Base-by-base conservation (phyloP, 176 grass and related monocot genomes). In the Eragrostis curvula region DNA sequence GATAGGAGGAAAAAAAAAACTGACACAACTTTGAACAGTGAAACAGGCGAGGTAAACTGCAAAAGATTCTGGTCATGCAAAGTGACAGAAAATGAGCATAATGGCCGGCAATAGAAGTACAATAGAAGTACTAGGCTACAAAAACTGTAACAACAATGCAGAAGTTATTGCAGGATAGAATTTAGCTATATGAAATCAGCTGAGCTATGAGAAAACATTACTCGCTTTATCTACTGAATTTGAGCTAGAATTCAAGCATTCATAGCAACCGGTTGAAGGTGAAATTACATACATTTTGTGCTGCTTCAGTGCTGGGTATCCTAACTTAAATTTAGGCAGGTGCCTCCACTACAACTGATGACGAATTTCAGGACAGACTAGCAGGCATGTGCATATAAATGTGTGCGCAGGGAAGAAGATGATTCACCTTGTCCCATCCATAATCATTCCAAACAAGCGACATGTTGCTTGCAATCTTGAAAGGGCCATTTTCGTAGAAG, bases 401-500 rank as follows among this genome's bases (percentile, higher is more conserved):
- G n/a, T n/a, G n/a, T n/a, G 9, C 3, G 15, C 30, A 66, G 11
- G 13, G 60, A 63, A 36, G 36, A 12, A 5, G 64, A 36, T 36
- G 30, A 2, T 58, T 32, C 30, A 67, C 65, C 65, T 68, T 68
- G 39, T 68, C 65, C 65, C 65, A 68, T 68, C 65, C 65, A n/a
- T 68, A 68, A 21, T 68, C 39, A 17, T 68, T 68, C 65, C 65
- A 68, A 68, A 68, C 18, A 12, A 68, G 65, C 18, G 65, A 68
- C 9, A 42, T 17, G 39, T 68, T 68, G 18, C n/a, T 68, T 42
- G 39, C 39, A 68, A 68, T 68, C 18, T 68, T 42, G 39, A 68
- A 68, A 41, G 65, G 65, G 9, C 39, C 36, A n/a, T 68, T 68
- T n/a, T 68, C 65, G 65, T 68, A 68, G 65, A 68, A 68, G 65